Evolutionary conservation across 164 flowering plant genomes (phyloP).

Genomic region (Cinnamomum micranthum): DNA sequence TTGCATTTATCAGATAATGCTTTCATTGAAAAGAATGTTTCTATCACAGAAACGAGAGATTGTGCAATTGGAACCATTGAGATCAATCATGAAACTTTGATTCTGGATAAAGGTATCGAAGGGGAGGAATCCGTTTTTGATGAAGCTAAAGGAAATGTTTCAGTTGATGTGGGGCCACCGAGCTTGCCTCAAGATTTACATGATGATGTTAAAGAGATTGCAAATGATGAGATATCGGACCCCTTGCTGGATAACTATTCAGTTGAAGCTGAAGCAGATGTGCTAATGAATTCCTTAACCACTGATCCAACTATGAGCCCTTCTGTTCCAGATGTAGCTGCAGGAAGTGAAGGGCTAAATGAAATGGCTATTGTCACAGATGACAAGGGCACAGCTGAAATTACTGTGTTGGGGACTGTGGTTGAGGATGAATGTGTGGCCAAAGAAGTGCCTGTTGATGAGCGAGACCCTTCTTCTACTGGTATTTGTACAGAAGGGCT

Average conservation of each 20-base stretch:
- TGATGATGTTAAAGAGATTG: conserved; percentile 5
- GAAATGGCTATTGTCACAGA: conserved; percentile 11
- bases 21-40: conserved; percentile 22
- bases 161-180: conserved; percentile 19
- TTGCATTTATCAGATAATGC: background rate
- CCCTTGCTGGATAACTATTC: conserved; percentile 1
- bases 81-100: conserved; percentile 10
- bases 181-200: conserved; percentile 9
- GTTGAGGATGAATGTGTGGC: conserved; percentile 15
- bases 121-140: conserved; percentile 18
- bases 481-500: conserved; percentile 17
- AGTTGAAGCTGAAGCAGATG: conserved; percentile 13
- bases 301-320: conserved; percentile 5
- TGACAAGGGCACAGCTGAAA: conserved; percentile 16
- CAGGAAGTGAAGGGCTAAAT: conserved; percentile 19
- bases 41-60: conserved; percentile 13
- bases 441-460: conserved; percentile 19
- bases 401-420: conserved; percentile 16
- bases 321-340: conserved; percentile 10
- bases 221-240: background rate
- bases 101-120: conserved; percentile 9
- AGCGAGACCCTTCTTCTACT: conserved; percentile 13
- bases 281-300: conserved; percentile 13
- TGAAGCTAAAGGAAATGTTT: conserved; percentile 18
- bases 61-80: conserved; percentile 19